A percentile compares a stretch with the other conserved stretches of the same genome.
These are phyloP conservation scores for Microsporum canis DNA, from an alignment of 2,329 filamentous ascomycete species.

Conservation along the genomic window DNA sequence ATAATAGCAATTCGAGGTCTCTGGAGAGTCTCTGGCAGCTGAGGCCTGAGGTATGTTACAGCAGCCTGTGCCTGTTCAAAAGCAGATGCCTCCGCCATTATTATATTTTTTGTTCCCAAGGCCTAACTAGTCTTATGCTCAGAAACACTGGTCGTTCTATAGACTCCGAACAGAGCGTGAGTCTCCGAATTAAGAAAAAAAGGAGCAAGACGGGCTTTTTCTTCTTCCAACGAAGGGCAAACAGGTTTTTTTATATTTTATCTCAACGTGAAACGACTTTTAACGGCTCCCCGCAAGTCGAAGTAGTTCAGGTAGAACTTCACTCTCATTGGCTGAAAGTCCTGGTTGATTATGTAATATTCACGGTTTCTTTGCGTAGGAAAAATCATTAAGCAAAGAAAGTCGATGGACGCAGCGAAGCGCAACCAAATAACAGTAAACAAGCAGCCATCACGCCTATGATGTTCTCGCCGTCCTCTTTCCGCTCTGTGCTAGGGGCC, in stretches of 20 bases:
- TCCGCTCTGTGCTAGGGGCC: slow-evolving; percentile 9
- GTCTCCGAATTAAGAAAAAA: background rate
- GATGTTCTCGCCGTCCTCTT: slow-evolving; percentile 13
- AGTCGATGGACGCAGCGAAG: background rate
- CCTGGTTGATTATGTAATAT: slow-evolving; percentile 1
- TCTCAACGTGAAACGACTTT: background rate
- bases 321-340: background rate
- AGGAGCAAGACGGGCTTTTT: background rate
- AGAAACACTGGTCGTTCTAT: background rate
- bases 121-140: background rate
- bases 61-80: slow-evolving; percentile 35
- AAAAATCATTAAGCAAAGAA: background rate
- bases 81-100: slow-evolving; percentile 10
- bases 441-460: background rate
- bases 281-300: slow-evolving; percentile 4
- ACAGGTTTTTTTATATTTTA: background rate
- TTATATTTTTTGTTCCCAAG: background rate
- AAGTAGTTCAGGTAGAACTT: background rate
- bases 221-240: background rate
- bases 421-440: background rate
- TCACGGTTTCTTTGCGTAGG: background rate
- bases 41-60: slow-evolving; percentile 38
- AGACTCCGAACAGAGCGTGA: background rate
- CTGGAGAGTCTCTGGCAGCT: slow-evolving; percentile 41
- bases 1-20: slow-evolving; percentile 50